Evolutionary conservation across 768 basidiomycete species (phyloP).

Genomic region (Tricholoma saponaceum): DNA sequence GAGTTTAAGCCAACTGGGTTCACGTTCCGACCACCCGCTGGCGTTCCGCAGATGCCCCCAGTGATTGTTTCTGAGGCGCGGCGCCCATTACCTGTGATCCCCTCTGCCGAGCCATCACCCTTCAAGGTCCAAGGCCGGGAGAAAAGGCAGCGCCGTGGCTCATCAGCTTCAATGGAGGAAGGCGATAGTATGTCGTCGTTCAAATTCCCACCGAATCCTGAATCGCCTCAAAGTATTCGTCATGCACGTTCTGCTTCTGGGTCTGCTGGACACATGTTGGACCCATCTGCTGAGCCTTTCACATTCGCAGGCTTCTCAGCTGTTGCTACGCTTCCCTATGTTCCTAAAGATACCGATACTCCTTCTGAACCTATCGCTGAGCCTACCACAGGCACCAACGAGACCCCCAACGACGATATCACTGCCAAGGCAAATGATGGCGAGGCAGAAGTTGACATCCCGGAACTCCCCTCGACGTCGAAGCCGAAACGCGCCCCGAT

Average conservation of each 20-base stretch:
- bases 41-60: slow-evolving; percentile 56
- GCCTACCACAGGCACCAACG: slow-evolving; percentile 17
- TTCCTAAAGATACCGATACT: slow-evolving; percentile 20
- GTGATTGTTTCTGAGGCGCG: slow-evolving; percentile 22
- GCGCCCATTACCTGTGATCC: slow-evolving; percentile 24
- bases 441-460: slow-evolving; percentile 18
- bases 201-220: slow-evolving; percentile 60
- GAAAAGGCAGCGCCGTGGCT: slow-evolving; percentile 66
- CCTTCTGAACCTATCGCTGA: slow-evolving; percentile 8
- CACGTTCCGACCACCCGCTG: slow-evolving; percentile 71
- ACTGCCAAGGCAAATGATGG: slow-evolving; percentile 31
- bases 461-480: slow-evolving; percentile 22
- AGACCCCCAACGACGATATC: slow-evolving; percentile 27
- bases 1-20: slow-evolving; percentile 81
- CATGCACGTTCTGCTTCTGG: slow-evolving; percentile 25
- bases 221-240: slow-evolving; percentile 47
- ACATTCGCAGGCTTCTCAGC: slow-evolving; percentile 64
- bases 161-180: slow-evolving; percentile 41
- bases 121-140: slow-evolving; percentile 69
- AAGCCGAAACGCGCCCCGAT: slow-evolving; percentile 67
- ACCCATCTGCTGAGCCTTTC: slow-evolving; percentile 54
- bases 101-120: slow-evolving; percentile 34
- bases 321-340: slow-evolving; percentile 28
- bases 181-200: slow-evolving; percentile 71
- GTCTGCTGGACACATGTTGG: slow-evolving; percentile 26